A percentile compares a stretch with the other conserved stretches of the same genome.
Conservation (phyloP, 495 filamentous ascomycete species). For the Hyaloscypha bicolor region DNA sequence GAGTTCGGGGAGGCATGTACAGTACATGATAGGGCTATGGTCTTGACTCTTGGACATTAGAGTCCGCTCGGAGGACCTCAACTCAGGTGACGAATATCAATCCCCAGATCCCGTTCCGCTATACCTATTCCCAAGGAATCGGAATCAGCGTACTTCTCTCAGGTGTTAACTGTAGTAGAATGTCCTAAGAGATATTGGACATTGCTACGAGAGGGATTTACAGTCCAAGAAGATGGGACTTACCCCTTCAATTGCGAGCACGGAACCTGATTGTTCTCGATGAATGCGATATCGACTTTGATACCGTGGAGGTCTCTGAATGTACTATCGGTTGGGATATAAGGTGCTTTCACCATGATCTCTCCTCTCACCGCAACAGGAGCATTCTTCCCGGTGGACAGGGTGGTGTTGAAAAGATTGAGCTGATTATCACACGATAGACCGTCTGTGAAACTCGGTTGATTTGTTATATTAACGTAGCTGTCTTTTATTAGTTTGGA, state of each 20-base stretch:
- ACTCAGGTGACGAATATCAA: neutral
- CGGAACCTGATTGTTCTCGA: conserved; percentile 21
- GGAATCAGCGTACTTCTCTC: too few relatives aligned
- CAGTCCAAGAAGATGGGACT: too few relatives aligned
- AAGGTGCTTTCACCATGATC: conserved; percentile 16
- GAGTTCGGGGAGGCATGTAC: too few relatives aligned
- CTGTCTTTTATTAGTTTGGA: conserved; percentile 3
- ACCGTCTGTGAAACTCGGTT: conserved; percentile 19
- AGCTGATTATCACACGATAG: conserved; percentile 22
- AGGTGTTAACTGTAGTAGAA: too few relatives aligned
- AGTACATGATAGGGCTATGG: too few relatives aligned
- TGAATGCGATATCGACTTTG: conserved; percentile 28
- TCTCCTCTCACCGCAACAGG: conserved; percentile 21
- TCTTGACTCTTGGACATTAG: too few relatives aligned
- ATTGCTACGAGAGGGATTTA: too few relatives aligned
- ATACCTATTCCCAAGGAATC: too few relatives aligned
- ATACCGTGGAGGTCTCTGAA: conserved; percentile 24
- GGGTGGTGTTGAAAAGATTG: conserved; percentile 26
- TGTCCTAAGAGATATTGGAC: too few relatives aligned
- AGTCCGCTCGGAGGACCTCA: too few relatives aligned
- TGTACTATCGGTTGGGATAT: conserved; percentile 11
- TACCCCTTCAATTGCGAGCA: conserved; percentile 24
- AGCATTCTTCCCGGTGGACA: conserved; percentile 22
- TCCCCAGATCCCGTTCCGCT: conserved; percentile 14
- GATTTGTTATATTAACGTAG: conserved; percentile 27